Conservation (phyloP, 441 rosid genomes). For the Manihot esculenta region DNA sequence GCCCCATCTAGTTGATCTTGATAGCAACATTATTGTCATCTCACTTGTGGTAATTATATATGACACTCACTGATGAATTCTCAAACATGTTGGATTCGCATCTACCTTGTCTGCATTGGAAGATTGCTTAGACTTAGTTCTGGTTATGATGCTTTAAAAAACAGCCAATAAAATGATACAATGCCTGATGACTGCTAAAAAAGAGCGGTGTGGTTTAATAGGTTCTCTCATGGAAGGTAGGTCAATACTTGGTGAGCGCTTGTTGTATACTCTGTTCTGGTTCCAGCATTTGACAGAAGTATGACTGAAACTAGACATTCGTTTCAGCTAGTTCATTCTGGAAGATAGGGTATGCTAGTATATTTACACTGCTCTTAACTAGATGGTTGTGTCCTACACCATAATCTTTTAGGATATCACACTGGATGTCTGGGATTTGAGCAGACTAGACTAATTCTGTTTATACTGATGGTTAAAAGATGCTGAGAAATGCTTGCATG, state of each 20-base stretch:
- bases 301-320: background rate
- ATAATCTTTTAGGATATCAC: background rate
- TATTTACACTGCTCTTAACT: background rate
- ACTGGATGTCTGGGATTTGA: background rate
- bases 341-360: background rate
- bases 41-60: background rate
- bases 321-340: background rate
- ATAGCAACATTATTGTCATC: background rate
- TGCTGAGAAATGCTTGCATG: background rate
- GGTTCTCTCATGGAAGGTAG: background rate
- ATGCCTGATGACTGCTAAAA: background rate
- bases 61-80: background rate
- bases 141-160: background rate
- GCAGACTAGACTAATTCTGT: background rate
- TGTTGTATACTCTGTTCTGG: background rate
- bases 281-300: slow-evolving; percentile 5
- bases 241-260: background rate
- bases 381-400: background rate
- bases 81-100: background rate
- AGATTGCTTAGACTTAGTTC: background rate
- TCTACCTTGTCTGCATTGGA: background rate
- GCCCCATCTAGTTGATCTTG: background rate
- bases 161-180: background rate
- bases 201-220: slow-evolving; percentile 1
- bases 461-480: background rate